phyloP scores from a whole-genome alignment of 2,329 filamentous ascomycete species.

The Talaromyces sp. region DNA sequence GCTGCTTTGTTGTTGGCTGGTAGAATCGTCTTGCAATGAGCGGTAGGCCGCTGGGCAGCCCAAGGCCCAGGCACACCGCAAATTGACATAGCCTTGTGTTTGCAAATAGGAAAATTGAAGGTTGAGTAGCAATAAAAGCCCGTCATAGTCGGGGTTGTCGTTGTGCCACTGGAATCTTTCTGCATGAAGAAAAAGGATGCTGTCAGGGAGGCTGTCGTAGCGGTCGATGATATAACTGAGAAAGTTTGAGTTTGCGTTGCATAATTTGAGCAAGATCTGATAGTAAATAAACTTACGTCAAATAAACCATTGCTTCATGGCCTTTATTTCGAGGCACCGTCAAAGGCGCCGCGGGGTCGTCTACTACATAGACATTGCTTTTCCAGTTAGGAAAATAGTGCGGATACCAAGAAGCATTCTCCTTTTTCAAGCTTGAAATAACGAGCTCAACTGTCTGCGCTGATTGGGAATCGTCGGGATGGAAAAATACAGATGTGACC shows the following conservation, averaged over 20 bases:
- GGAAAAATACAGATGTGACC: conserved; percentile 1
- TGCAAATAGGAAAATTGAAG: conserved; percentile 39
- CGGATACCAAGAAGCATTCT: conserved; percentile 7
- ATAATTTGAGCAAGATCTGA: neutral
- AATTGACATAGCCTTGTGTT: conserved; percentile 43
- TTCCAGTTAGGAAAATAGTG: conserved; percentile 13
- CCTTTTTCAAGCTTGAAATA: conserved; percentile 3
- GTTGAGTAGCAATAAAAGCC: conserved; percentile 35
- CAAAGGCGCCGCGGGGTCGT: conserved; percentile 36
- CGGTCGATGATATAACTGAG: conserved; percentile 43
- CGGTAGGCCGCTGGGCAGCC: conserved; percentile 48
- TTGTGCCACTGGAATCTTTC: conserved; percentile 47
- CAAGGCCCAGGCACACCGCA: conserved; percentile 45
- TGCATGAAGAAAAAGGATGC: conserved; percentile 47
- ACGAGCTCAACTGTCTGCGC: conserved; percentile 4
- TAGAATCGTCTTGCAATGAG: conserved; percentile 9
- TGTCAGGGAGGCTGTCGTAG: conserved; percentile 46
- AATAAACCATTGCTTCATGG: conserved; percentile 49
- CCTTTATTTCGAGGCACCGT: conserved; percentile 47
- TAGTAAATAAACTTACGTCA: conserved; percentile 37
- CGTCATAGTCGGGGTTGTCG: conserved; percentile 38
- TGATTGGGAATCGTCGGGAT: neutral
- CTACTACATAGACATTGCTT: conserved; percentile 36
- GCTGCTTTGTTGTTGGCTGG: neutral
- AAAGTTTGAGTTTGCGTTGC: neutral